Base-by-base conservation (phyloP, 2,329 filamentous ascomycete genomes). In the Bipolaris victoriae region DNA sequence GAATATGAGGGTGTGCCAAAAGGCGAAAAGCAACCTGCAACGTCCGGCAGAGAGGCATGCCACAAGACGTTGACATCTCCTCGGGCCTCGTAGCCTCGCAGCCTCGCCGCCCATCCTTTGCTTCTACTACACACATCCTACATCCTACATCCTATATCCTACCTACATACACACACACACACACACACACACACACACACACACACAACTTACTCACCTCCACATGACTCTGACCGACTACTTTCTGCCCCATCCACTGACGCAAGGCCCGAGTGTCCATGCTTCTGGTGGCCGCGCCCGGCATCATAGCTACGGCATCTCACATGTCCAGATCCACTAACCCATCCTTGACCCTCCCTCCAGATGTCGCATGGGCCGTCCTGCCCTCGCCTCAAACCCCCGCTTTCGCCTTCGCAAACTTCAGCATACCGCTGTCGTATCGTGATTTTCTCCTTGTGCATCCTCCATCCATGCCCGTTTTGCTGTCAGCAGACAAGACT, bases 11-110 rank as follows among this genome's bases (percentile, higher is more conserved):
- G 26, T 29, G 26, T 29, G 26, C 2, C 26, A 29, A 10, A 29
- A 10, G 59, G 62, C 49, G 55, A 56, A 61, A 63, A 63, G 60
- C 63, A 64, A 58, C 61, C 46, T 61, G 59, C 54, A 57, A 39
- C 59, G 16, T 37, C 49, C 46, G 61, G 55, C 39, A 62, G 47
- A 62, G 47, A 52, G 31, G 26, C 2, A 29, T 29, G 45, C 44
- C 36, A 40, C 43, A 43, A 39, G 26, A 41, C 51, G 48, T 26
- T 10, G 44, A 45, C 40, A 24, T 43, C 46, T 39, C 46, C 31
- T 33, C 33, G 29, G 22, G 18, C 50, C 18, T 26, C 22, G 24
- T 9, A 29, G 18, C 50, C 18, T 26, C 22, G 24, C 26, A 7
- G 26, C 9, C 7, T 29, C 20, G 20, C 20, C 20, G 20, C 20